Conservation (phyloP, 1,284 basidiomycete genomes). For the Cronartium quercuum region DNA sequence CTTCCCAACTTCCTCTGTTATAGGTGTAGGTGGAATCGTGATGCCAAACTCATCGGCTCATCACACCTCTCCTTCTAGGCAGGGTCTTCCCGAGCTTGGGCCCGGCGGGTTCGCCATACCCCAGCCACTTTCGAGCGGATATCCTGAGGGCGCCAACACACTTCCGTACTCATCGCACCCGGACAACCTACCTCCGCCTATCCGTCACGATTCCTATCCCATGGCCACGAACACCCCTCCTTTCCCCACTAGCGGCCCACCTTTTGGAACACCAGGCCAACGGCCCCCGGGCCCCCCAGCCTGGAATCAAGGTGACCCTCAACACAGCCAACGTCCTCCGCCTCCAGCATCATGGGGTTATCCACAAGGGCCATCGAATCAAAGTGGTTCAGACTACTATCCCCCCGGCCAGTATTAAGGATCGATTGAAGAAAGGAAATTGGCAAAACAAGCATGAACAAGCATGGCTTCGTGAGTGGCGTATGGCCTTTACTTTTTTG, state of each 20-base stretch:
- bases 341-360: neutral
- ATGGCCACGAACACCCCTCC: neutral
- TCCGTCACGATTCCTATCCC: neutral
- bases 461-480: too few species aligned
- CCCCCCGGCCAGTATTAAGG: neutral
- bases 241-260: neutral
- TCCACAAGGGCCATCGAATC: neutral
- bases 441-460: too few species aligned
- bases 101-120: constrained; percentile 32
- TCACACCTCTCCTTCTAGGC: neutral
- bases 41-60: constrained; percentile 14
- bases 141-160: neutral
- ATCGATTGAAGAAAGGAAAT: neutral
- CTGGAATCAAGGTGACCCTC: neutral
- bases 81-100: constrained; percentile 8
- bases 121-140: constrained; percentile 1
- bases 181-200: neutral
- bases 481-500: too few species aligned
- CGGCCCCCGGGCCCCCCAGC: neutral
- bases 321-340: neutral
- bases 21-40: constrained; percentile 8
- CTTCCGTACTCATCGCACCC: neutral
- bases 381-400: neutral
- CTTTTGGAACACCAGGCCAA: neutral
- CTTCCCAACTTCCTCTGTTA: neutral